Evolutionary conservation across 2,329 filamentous ascomycete genomes (phyloP).

Genomic region (Venturia asperata): DNA sequence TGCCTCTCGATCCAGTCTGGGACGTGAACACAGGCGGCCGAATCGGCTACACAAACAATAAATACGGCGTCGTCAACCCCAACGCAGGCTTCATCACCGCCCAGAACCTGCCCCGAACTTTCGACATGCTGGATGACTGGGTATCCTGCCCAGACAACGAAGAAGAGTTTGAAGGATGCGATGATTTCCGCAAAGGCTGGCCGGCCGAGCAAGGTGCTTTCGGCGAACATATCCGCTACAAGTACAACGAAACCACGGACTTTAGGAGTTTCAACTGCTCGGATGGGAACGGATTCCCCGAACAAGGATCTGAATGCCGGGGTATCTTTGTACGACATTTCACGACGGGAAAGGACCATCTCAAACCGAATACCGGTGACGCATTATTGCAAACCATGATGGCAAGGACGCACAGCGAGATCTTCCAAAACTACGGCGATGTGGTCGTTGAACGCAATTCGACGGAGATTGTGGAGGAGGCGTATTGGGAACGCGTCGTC

Average conservation of each 20-base stretch:
- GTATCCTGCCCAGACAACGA: constrained; percentile 28
- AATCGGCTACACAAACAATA: constrained; percentile 29
- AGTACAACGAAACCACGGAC: constrained; percentile 23
- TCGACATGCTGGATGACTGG: constrained; percentile 30
- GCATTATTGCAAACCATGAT: constrained; percentile 19
- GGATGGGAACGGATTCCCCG: constrained; percentile 31
- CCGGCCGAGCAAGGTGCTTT: constrained; percentile 32
- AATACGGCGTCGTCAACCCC: constrained; percentile 30
- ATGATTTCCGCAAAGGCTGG: constrained; percentile 27
- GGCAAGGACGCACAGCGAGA: constrained; percentile 17
- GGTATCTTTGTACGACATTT: constrained; percentile 23
- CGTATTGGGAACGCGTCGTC: constrained; percentile 3
- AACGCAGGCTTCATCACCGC: constrained; percentile 37
- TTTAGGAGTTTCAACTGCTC: constrained; percentile 28
- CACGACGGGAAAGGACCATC: constrained; percentile 18
- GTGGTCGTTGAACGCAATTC: constrained; percentile 14
- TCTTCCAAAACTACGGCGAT: constrained; percentile 11
- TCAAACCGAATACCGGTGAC: constrained; percentile 20
- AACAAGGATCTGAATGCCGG: constrained; percentile 22
- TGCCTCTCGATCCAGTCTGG: constrained; percentile 34
- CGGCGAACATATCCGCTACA: constrained; percentile 30
- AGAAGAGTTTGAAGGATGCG: constrained; percentile 24
- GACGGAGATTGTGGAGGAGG: constrained; percentile 4
- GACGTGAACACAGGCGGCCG: constrained; percentile 22
- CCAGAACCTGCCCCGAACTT: constrained; percentile 27